Evolutionary conservation across 768 basidiomycete genomes (phyloP), one percentile per base, ranked within the genome.

Genomic region (Phlegmacium glaucopus): DNA sequence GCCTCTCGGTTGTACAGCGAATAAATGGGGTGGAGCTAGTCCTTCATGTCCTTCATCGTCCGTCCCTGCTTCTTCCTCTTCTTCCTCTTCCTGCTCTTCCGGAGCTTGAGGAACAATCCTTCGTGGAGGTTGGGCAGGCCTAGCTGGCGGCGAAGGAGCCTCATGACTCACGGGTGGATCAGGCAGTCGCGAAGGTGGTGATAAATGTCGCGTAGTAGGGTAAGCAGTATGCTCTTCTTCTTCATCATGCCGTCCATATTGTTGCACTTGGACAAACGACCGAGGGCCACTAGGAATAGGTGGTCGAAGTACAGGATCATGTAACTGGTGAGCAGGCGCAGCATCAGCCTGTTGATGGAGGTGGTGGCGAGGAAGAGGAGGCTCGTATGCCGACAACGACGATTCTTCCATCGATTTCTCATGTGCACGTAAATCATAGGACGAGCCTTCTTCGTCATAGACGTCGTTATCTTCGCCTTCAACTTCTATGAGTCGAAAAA

Each of bases 41-140:
- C 55, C 45, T 28, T 58, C 59, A 18, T 58, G 52, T 7, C 32
- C 48, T 17, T 63, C 63, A 34, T 63, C 66, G 30, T 64, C 61
- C 12, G 42, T 45, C 26, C 49, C 55, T 18, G 54, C 52, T 11
- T 53, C 54, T 34, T 51, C 53, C 1, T 49, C 49, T 36, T 42
- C 53, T 9, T 51, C 53, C 3, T 53, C 47, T 2, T 55, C 47
- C 9, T 40, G 39, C 15, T 50, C 42, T 37, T 67, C 60, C 8
- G 57, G 58, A n/a, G 59, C 52, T 41, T 60, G 53, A 4, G 68
- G 62, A 10, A 68, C 56, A 34, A 65, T 47, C 30, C 60, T 51
- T 7, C 61, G 58, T 32, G 61, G 62, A 6, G 55, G 58, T 22
- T 60, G 61, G 17, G 50, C 39, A 41, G 57, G 53, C 39, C 60